Base-by-base conservation (phyloP, 2,329 filamentous ascomycete genomes). In the Sphaerulina vaccinii region DNA sequence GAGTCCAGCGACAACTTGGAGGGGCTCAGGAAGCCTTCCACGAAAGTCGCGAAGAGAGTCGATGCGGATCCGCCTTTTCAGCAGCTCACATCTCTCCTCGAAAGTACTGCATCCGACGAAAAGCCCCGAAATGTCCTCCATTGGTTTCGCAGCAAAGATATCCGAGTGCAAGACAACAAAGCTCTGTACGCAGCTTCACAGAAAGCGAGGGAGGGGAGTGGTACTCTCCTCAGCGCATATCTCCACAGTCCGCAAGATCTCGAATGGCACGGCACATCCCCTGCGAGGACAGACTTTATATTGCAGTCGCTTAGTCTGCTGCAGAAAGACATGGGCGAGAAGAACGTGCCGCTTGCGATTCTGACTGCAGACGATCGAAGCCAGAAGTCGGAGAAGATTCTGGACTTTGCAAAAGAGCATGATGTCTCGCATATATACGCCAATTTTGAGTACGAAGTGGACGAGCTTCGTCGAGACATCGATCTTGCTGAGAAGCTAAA, bases 401-500 rank as follows among this genome's bases (percentile, higher is more conserved):
- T 73, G 16, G 60, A 74, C 1, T 77, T 78, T 54, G 61, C 76
- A 24, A 70, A 73, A 38, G 67, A 75, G 8, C 68, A 76, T 36
- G 64, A 71, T 18, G 61, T 77, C 10, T 75, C 71, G 1, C 74
- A 79, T 43, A 66, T 79, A 1, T 79, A 71, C 55, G 74, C 72
- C 13, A 78, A 79, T 46, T 82, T 90, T 54, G 90, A 96, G 67
- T 96, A 95, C 63, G 91, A 96, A 68, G 88, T 95, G 0, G 91
- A 96, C 65, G 91, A 96, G 70, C 71, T 96, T 50, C 77, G 90
- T 29, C 66, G 76, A 1, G 77, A 79, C 55, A 70, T 76, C 39
- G 70, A 72, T 49, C 56, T 78, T 1, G 65, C 73, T 0, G 66
- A 73, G 44, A 61, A 64, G 9, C 57, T 68, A 21, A 54, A 68